Percentiles rank a stretch among this genome's conserved stretches.
These are phyloP conservation scores for Flaveria brownii DNA, from an alignment of 129 eudicot species.

Conservation along the genomic window DNA sequence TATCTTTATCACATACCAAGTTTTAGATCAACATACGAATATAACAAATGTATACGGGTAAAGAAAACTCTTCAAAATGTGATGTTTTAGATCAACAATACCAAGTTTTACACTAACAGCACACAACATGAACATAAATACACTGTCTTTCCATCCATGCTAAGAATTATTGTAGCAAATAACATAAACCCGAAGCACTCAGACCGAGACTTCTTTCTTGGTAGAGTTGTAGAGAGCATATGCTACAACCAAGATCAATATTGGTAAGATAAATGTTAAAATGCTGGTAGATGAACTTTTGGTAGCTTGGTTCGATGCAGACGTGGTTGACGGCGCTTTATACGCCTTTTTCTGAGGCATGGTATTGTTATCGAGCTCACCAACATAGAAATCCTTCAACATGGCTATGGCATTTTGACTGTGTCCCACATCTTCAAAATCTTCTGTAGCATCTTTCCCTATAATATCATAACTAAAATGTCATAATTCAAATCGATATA, in stretches of 20 bases:
- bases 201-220: slow-evolving; percentile 28
- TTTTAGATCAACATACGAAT: neutral
- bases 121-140: slow-evolving; percentile 3
- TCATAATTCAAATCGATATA: neutral
- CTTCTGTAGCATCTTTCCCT: slow-evolving; percentile 91
- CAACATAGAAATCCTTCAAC: slow-evolving; percentile 61
- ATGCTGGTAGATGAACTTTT: slow-evolving; percentile 42
- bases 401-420: slow-evolving; percentile 46
- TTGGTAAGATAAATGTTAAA: slow-evolving; percentile 50
- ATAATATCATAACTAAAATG: slow-evolving; percentile 9
- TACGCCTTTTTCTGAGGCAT: slow-evolving; percentile 32
- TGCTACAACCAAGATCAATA: slow-evolving; percentile 60
- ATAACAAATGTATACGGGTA: neutral
- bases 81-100: neutral
- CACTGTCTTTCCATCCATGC: neutral
- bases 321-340: slow-evolving; percentile 25
- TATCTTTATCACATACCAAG: no score
- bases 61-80: slow-evolving; percentile 1
- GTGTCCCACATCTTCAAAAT: slow-evolving; percentile 83
- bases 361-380: slow-evolving; percentile 53
- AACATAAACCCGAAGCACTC: neutral
- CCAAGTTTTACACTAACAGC: slow-evolving; percentile 13
- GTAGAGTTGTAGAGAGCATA: slow-evolving; percentile 44
- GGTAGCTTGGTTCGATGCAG: slow-evolving; percentile 30
- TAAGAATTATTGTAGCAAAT: neutral